Evolutionary conservation across 1,284 basidiomycete species (phyloP).

Genomic region (Tilletia horrida): DNA sequence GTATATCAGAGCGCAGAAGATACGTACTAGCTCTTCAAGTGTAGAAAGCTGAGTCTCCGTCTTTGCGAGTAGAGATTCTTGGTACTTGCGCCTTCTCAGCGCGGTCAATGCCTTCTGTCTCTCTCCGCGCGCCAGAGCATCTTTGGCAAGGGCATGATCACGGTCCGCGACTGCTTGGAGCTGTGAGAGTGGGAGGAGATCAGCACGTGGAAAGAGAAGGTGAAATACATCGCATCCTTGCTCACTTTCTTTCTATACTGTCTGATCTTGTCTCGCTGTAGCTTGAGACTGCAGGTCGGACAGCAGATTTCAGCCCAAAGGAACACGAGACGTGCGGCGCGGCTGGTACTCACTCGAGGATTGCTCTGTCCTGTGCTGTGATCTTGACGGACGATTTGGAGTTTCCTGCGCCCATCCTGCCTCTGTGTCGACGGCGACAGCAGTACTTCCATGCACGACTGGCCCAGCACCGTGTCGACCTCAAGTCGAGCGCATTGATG

Average conservation of each 20-base stretch:
- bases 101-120: constrained; percentile 83
- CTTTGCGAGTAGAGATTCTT: constrained; percentile 78
- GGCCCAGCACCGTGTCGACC: not conserved
- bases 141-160: constrained; percentile 82
- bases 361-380: constrained; percentile 85
- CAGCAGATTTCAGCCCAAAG: too few relatives aligned
- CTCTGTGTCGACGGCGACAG: not conserved
- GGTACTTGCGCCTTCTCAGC: constrained; percentile 84
- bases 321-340: too few relatives aligned
- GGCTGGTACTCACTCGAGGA: constrained; percentile 73
- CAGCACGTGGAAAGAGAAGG: constrained; percentile 15
- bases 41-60: constrained; percentile 87
- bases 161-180: constrained; percentile 80
- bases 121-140: constrained; percentile 74
- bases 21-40: constrained; percentile 78
- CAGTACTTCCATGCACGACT: not conserved
- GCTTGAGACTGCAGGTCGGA: constrained; percentile 70
- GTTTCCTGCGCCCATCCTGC: not conserved
- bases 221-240: not conserved
- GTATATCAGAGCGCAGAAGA: not conserved
- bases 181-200: constrained; percentile 58
- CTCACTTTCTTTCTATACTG: constrained; percentile 88
- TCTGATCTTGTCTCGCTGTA: constrained; percentile 89
- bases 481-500: not conserved
- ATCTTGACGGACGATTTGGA: constrained; percentile 62